Evolutionary conservation across 2,329 filamentous ascomycete genomes (phyloP), one percentile per base, ranked within the genome.

Genomic region (Pseudogymnoascus sp.): DNA sequence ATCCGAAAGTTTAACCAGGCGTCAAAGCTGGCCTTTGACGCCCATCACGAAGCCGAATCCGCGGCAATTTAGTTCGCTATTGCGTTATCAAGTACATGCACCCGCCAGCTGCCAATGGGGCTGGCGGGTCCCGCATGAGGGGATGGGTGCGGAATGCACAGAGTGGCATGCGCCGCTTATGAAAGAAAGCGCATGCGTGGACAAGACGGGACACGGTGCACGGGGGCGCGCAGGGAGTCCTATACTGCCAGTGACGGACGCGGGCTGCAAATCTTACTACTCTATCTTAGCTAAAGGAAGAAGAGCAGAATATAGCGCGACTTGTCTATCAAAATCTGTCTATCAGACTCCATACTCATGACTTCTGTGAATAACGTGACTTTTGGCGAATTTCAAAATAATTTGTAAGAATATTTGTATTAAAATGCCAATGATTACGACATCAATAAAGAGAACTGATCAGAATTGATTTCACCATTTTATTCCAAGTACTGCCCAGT

Each of bases 11-110:
- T 61, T 67, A 64, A 65, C 63, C 56, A 64, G 63, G 66, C 63
- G 64, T 65, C 66, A 50, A 69, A 64, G 67, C 67, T 66, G 68
- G 69, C 63, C 65, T 62, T 66, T 65, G 26, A 46, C 38, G 60
- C 41, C 5, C 66, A 68, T 16, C 67, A 68, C 64, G 68, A 71
- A 70, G 70, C 70, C 70, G 68, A 71, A 71, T 68, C 70, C 66
- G 67, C 70, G 69, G 70, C 68, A 62, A 41, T n/a, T 8, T 61
- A 38, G 60, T 61, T 61, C 46, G 46, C 46, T n/a, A 28, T 53
- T 53, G 14, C 24, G 46, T 53, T 53, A 53, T 6, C 14, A 53
- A 53, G 26, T 31, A 53, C 46, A 16, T 53, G 46, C 46, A 53
- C 26, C 46, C 26, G 46, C 24, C 46, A 16, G 46, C 46, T 53